These are phyloP conservation scores for Candida schatavii DNA, from an alignment of 805 yeast genomes.

Conservation along the genomic window DNA sequence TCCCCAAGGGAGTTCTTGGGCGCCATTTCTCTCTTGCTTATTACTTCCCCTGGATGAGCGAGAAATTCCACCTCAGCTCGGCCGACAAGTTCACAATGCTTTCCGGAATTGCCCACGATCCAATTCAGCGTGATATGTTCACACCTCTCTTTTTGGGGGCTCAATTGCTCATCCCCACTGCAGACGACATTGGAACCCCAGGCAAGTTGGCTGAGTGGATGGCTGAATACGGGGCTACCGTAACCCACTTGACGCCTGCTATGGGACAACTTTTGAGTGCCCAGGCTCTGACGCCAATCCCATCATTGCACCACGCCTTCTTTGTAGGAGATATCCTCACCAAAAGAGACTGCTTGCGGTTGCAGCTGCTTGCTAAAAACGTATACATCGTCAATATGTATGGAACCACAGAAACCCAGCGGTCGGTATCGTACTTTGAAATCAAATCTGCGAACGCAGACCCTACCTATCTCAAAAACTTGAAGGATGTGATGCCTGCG, in stretches of 20 bases:
- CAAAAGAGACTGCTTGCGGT: conserved; percentile 91
- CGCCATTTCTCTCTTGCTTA: conserved; percentile 96
- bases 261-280: conserved; percentile 98
- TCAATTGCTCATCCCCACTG: conserved; percentile 85
- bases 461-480: conserved; percentile 69
- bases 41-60: conserved; percentile 98
- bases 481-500: conserved; percentile 97
- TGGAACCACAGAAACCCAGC: conserved; percentile 98
- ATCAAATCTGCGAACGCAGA: conserved; percentile 72
- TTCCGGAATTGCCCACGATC: conserved; percentile 98
- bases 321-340: conserved; percentile 97
- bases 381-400: conserved; percentile 94
- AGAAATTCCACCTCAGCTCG: conserved; percentile 71
- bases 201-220: conserved; percentile 98
- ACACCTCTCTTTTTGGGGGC: conserved; percentile 98
- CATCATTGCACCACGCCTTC: conserved; percentile 89
- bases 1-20: conserved; percentile 98
- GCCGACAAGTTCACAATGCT: conserved; percentile 94
- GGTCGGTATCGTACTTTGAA: conserved; percentile 94
- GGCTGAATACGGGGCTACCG: conserved; percentile 85
- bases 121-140: conserved; percentile 98
- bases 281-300: conserved; percentile 86
- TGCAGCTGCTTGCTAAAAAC: conserved; percentile 89
- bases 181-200: conserved; percentile 98
- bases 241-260: conserved; percentile 97